Base-by-base conservation (phyloP, 2,329 filamentous ascomycete species). In the Trichoderma sp. region DNA sequence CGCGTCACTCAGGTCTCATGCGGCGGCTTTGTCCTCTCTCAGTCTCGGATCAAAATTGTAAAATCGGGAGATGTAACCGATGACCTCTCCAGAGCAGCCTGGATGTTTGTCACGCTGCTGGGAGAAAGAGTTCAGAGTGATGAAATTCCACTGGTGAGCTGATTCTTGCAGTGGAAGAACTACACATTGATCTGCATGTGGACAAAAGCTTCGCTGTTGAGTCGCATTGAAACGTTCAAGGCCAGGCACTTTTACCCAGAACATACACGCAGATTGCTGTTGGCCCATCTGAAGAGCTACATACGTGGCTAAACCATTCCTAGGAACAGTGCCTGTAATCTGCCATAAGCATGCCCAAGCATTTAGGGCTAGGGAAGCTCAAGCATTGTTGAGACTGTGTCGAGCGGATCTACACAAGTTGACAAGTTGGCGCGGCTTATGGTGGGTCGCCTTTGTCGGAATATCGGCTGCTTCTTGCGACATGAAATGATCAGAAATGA, bases 1-100 rank as follows among this genome's bases (percentile, higher is more conserved):
- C 77, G 80, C 2, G 75, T 88, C 27, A 78, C 78, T 13, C 85
- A 86, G 70, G 80, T 88, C 32, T 84, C 84, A 0, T 88, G 85
- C 68, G 83, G 82, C 0, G 85, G 84, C 0, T 89, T 88, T 67
- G 82, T 84, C 42, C 76, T 88, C 12, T 83, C 83, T 0, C 85
- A 86, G 69, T 82, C 77, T 12, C 78, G 84, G 32, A 60, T 88
- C 22, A 88, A 88, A 74, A 74, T 87, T 15, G 65, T 80, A 17
- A 74, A 74, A 52, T 64, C 73, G 4, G 75, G 75, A 3, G 76
- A 76, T 19, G 65, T 75, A 48, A 77, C 69, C n/a, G 73, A 75
- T 10, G 74, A 73, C 25, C 67, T 79, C 3, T 77, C 75, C 8
- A 74, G 72, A 15, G 78, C 78, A 13, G 76, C 78, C 2, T 80